Conservation (phyloP, 2,329 filamentous ascomycete species). For the Nannizzia gypsea region DNA sequence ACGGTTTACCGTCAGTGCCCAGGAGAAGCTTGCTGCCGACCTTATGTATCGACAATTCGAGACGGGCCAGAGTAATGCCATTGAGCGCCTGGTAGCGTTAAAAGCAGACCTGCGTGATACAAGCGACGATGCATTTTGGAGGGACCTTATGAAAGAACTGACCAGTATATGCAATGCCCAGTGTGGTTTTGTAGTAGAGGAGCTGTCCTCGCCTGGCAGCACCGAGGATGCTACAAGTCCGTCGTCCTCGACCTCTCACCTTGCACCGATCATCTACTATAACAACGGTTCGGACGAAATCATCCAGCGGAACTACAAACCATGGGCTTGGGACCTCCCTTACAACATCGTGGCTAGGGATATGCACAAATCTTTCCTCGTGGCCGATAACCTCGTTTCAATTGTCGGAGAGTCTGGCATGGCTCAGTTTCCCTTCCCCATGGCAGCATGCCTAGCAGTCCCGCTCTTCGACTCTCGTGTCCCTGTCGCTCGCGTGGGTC, state of each 20-base stretch:
- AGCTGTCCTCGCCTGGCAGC: conserved; percentile 22
- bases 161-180: conserved; percentile 52
- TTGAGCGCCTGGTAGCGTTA: conserved; percentile 48
- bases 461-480: conserved; percentile 54
- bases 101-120: conserved; percentile 45
- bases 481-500: conserved; percentile 58
- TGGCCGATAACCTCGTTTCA: conserved; percentile 49
- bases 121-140: conserved; percentile 52
- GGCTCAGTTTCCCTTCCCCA: conserved; percentile 43
- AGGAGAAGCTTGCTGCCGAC: conserved; percentile 1
- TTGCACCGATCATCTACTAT: conserved; percentile 56
- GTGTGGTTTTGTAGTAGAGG: conserved; percentile 47
- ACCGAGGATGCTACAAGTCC: neutral
- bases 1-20: conserved; percentile 1
- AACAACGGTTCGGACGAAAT: conserved; percentile 42
- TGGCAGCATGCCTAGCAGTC: conserved; percentile 55
- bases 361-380: conserved; percentile 49
- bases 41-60: conserved; percentile 23
- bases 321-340: conserved; percentile 53
- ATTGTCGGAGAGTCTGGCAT: conserved; percentile 48
- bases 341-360: conserved; percentile 60
- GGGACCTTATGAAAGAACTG: conserved; percentile 50
- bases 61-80: conserved; percentile 47
- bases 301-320: conserved; percentile 50
- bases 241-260: conserved; percentile 41